Base-by-base conservation (phyloP, 163 green algal genomes). In the Coccomyxa subellipsoidea region DNA sequence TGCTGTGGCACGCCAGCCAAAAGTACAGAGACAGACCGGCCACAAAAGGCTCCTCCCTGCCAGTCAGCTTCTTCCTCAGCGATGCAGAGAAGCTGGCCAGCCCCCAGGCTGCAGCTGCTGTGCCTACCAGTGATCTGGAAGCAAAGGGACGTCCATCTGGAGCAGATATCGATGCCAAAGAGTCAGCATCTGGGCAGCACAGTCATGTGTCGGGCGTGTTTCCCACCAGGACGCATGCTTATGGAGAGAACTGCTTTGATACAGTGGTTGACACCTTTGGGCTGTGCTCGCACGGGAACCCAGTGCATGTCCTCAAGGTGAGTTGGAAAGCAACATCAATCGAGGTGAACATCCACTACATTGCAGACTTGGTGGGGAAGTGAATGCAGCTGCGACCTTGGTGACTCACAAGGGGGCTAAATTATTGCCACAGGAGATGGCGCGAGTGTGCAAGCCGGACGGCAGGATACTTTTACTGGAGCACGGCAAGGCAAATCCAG, bases 201-300 rank as follows among this genome's bases (percentile, higher is more conserved):
- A 59, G 47, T 18, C 4, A 59, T 27, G 47, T 59, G 27, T 73
- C 66, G 10, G n/a, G 66, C 8, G 66, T 73, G 21, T 73, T 73
- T 73, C 21, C 66, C n/a, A 73, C 66, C 4, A 73, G 66, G 27
- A 73, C 27, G 29, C 66, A 73, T 73, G 66, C 29, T 18, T 73
- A 73, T 23, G 21, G 18, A 34, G 66, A 47, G 77, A 36, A 59
- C 69, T 76, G 21, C 39, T 97, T 95, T 88, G 94, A 97, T 79
- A 91, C 87, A 0, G 89, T 97, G 3, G 89, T 98, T 27, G 94
- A 97, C 84, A 96, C 92, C 0, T 97, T 97, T 89, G 94, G 94
- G 7, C 89, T 98, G 27, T 98, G 94, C 84, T 92, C 83, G 0
- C 88, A 92, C 76, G 81, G 87, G 1, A 89, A 97, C 69, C 94